Base-by-base conservation (phyloP, 805 yeast genomes). In the Nakazawaea molendinolei region DNA sequence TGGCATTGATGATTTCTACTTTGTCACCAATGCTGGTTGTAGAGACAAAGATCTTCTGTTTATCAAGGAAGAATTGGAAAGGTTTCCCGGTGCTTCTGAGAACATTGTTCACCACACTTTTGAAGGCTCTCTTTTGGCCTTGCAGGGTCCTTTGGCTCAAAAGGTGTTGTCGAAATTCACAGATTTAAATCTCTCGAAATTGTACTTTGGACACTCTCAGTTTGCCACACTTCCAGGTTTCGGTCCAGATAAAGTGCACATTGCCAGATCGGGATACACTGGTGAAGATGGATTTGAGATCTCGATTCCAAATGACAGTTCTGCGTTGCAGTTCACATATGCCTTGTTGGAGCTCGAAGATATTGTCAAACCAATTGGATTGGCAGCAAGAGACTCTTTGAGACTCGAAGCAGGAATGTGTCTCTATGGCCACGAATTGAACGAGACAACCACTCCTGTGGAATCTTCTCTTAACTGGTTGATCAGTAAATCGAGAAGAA, bases 341-440 rank as follows among this genome's bases (percentile, higher is more conserved):
- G 65, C 71, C 5, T 60, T 86, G 34, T 58, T 85, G 28, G 68
- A 61, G 34, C 69, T 71, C 26, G 76, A 52, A 38, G 64, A 68
- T 33, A 55, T 63, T 9, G 85, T 86, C 32, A 76, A 74, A 55
- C 95, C 96, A 25, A 85, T 87, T 48, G 98, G 98, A 4, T 74
- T 92, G 34, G 98, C 97, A n/a, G 97, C 98, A 2, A 79, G 98
- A 59, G 98, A 92, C 58, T 85, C 97, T 8, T 68, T 92, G 46
- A 76, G 98, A 52, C 65, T 92, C 35, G 98, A 92, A 64, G 98
- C 98, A 4, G 98, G 98, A 22, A 85, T 92, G 96, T 92, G 98
- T 60, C 69, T 92, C 38, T 92, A 92, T 51, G 98, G 98, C 2
- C 83, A 87, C 55, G 98, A 92, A 59, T 69, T 92, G 50, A 74